phyloP scores from a whole-genome alignment of 2,329 filamentous ascomycete genomes.

The Aspergillus sclerotialis region DNA sequence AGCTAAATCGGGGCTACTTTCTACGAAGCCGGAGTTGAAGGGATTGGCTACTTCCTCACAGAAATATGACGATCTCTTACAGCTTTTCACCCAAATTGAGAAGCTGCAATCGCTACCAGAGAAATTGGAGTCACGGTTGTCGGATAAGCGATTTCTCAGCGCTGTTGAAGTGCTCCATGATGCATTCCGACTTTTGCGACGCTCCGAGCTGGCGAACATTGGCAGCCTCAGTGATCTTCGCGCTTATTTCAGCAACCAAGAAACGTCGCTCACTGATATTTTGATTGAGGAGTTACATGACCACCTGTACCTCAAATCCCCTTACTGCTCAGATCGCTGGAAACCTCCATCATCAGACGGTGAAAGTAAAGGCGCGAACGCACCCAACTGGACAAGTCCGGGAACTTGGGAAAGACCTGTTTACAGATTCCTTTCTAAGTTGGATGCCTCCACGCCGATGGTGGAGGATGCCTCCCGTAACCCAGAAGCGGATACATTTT shows the following conservation, averaged over 20 bases:
- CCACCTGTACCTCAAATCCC: slow-evolving; percentile 94
- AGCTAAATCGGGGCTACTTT: slow-evolving; percentile 73
- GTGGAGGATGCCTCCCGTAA: slow-evolving; percentile 87
- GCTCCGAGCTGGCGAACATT: slow-evolving; percentile 84
- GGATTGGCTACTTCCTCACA: slow-evolving; percentile 82
- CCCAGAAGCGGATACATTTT: slow-evolving; percentile 90
- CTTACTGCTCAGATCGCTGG: slow-evolving; percentile 95
- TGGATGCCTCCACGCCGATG: slow-evolving; percentile 51
- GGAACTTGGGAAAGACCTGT: slow-evolving; percentile 48
- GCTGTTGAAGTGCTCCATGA: slow-evolving; percentile 89
- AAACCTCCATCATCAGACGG: slow-evolving; percentile 55
- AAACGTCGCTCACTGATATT: slow-evolving; percentile 86
- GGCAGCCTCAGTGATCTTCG: slow-evolving; percentile 80
- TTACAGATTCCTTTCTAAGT: slow-evolving; percentile 50
- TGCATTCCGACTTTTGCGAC: slow-evolving; percentile 73
- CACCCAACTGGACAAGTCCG: slow-evolving; percentile 20
- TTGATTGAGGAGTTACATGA: slow-evolving; percentile 95
- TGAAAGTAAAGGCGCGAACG: slow-evolving; percentile 17
- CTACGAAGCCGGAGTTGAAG: slow-evolving; percentile 83
- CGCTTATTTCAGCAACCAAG: slow-evolving; percentile 86
- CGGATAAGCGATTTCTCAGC: slow-evolving; percentile 88
- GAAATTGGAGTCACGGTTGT: slow-evolving; percentile 87
- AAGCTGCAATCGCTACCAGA: slow-evolving; percentile 84
- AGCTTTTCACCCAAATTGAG: slow-evolving; percentile 75
- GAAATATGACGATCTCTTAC: slow-evolving; percentile 82